Base-by-base conservation (phyloP, 2,329 filamentous ascomycete genomes). In the Microcera coccophila region DNA sequence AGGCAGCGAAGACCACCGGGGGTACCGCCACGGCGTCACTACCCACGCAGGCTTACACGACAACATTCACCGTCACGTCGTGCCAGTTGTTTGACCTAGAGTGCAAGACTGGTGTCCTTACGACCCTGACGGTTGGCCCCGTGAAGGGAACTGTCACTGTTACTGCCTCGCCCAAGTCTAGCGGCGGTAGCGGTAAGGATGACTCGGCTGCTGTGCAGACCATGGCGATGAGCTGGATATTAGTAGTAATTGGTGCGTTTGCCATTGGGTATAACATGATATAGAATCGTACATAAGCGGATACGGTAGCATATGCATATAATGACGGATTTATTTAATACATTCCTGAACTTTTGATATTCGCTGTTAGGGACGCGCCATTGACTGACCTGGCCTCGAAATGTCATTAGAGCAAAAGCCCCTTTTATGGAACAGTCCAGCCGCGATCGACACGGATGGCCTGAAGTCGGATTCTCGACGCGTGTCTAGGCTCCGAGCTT, bases 11-110 rank as follows among this genome's bases (percentile, higher is more conserved):
- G 31, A 36, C 34, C n/a, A 35, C 28, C 16, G 28, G 10, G 11
- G 4, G 3, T n/a, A 14, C 11, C 20, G 39, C 41, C 7, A 35
- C 19, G 9, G 22, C 34, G 3, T 39, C 41, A 10, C 45, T 58
- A 22, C 46, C 50, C 12, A 53, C 49, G 3, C 21, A 36, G 2
- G 47, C 51, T 4, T 53, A 57, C 39, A 60, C 57, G 3, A 60
- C 58, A 2, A 53, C 50, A 4, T 62, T 55, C 33, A 60, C 59
- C 38, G 50, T 62, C 37, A 62, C 59, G 4, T 51, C 50, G 5
- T 62, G 59, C 15, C 58, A 49, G 2, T 38, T 36, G 2, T 57
- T 57, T 12, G 58, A 53, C 3, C 38, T 40, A 28, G 39, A 43
- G 15, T 62, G 59, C 37, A 29, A 26, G 22, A 61, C 55, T 3